phyloP scores from a whole-genome alignment of 495 filamentous ascomycete species.

The Parachaetomium inaequale region DNA sequence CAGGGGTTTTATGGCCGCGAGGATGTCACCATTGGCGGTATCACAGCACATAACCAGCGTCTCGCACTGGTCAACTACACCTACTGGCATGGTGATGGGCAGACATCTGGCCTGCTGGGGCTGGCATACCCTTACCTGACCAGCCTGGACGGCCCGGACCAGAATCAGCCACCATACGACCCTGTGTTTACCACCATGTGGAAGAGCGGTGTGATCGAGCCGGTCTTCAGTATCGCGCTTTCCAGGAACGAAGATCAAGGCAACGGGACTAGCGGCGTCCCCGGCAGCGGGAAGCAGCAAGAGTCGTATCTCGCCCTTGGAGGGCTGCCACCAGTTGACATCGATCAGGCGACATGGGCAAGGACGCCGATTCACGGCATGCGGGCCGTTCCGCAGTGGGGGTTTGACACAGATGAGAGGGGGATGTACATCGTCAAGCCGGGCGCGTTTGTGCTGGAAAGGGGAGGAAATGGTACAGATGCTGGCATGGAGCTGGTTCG shows the following conservation, averaged over 20 bases:
- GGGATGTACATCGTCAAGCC: slow-evolving; percentile 36
- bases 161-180: slow-evolving; percentile 42
- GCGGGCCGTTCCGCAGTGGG: slow-evolving; percentile 22
- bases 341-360: slow-evolving; percentile 31
- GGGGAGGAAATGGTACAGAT: background rate
- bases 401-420: slow-evolving; percentile 25
- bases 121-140: slow-evolving; percentile 55
- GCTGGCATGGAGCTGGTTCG: background rate
- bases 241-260: slow-evolving; percentile 20
- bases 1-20: slow-evolving; percentile 54
- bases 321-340: slow-evolving; percentile 39
- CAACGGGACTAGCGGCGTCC: background rate
- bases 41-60: slow-evolving; percentile 49
- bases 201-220: slow-evolving; percentile 45
- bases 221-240: slow-evolving; percentile 54
- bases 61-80: slow-evolving; percentile 50
- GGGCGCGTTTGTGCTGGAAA: slow-evolving; percentile 28
- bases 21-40: slow-evolving; percentile 47
- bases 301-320: slow-evolving; percentile 43
- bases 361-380: slow-evolving; percentile 32
- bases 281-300: background rate
- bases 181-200: slow-evolving; percentile 57
- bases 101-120: slow-evolving; percentile 53
- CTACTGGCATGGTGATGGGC: slow-evolving; percentile 47
- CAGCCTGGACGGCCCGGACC: slow-evolving; percentile 23